A percentile compares a stretch with the other conserved stretches of the same genome.
phyloP scores from a whole-genome alignment of 805 yeast species.

The Yarrowia porcina region DNA sequence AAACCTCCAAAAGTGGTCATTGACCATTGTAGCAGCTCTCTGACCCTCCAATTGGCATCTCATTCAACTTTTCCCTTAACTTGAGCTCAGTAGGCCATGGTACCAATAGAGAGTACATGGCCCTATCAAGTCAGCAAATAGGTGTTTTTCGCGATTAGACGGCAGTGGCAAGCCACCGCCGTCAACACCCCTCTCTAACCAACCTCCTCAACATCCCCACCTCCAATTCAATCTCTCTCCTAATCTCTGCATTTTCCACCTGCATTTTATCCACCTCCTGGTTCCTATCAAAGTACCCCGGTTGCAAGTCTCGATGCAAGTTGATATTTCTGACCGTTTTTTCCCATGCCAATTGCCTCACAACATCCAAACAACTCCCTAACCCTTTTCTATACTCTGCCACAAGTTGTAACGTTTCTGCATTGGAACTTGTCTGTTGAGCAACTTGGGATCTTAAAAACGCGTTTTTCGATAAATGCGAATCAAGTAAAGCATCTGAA shows the following conservation, averaged over 20 bases:
- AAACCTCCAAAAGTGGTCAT: no score
- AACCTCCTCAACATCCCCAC: conserved; percentile 26
- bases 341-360: conserved; percentile 29
- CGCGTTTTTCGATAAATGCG: conserved; percentile 20
- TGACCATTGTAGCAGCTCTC: no score
- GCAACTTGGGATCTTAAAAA: conserved; percentile 26
- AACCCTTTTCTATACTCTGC: conserved; percentile 27
- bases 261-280: conserved; percentile 29
- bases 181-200: neutral
- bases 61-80: no score
- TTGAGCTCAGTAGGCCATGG: no score
- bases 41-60: no score
- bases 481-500: neutral
- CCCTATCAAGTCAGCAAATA: no score
- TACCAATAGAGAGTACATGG: no score
- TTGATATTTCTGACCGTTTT: conserved; percentile 29
- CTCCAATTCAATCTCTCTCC: conserved; percentile 29
- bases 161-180: no score
- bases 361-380: conserved; percentile 29
- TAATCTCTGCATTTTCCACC: conserved; percentile 28
- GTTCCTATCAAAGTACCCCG: conserved; percentile 5
- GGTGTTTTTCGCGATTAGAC: no score
- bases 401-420: conserved; percentile 28
- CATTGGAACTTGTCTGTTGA: conserved; percentile 24
- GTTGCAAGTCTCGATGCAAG: conserved; percentile 28